Evolutionary conservation across 257 asterid genomes (phyloP), one percentile per base, ranked within the genome.

Genomic region (Jasminum sambac): DNA sequence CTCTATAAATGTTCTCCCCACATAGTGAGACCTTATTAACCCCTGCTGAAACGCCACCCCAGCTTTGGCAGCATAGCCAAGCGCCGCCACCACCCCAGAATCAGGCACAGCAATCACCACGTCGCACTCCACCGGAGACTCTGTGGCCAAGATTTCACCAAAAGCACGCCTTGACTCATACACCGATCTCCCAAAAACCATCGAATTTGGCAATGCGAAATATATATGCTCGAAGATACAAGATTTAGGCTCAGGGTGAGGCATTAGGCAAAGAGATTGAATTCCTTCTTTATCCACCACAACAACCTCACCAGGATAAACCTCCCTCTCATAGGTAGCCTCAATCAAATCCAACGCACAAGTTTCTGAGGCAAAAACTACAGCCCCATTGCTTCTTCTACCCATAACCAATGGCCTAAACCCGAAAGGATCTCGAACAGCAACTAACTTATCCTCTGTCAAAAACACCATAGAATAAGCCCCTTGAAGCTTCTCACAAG

Each of bases 11-110:
- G 99, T 91, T 40, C 99, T 72, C 0, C 98, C 98, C 0, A 91
- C 99, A 43, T 94, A 94, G 72, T 94, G 99, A 0, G 98, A 94
- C 77, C 99, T 74, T 0, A 94, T 89, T 69, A 94, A 58, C 10
- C 98, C 99, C 58, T 91, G 98, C 30, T 94, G 98, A 74, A 89
- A 94, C 0, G 99, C 86, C 0, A 92, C 97, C 8, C 98, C 98
- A 0, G 91, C 90, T 74, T 92, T 85, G n/a, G 79, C 91, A 7
- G 98, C 97, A 65, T 87, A 92, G 2, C 98, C 98, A 1, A 92
- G 81, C 13, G 98, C 98, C 19, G 98, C 95, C 57, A 92, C 98
- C 0, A 92, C 96, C 16, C 98, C 98, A 0, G 98, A 92, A 67
- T 92, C 98, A 0, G 98, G 98, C 38, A 92, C 98, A 0, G 98